Evolutionary conservation across 345 rosid species (phyloP).

Genomic region (Toxicodendron radicans): DNA sequence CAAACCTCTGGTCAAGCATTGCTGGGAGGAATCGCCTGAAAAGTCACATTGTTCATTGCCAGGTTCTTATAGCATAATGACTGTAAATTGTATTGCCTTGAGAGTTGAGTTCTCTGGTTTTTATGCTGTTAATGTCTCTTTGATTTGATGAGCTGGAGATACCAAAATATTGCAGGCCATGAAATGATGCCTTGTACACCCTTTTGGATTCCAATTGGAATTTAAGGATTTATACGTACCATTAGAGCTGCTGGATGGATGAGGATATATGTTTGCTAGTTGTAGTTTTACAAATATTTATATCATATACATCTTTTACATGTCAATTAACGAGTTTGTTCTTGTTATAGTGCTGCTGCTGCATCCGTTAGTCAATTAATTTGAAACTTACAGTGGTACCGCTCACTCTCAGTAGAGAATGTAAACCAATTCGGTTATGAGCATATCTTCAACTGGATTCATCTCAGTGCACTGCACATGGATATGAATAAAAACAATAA

Average conservation of each 20-base stretch:
- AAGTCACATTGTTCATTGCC: conserved; percentile 76
- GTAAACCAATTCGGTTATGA: not conserved
- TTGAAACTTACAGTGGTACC: not conserved
- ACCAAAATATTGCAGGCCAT: not conserved
- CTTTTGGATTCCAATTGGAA: conserved; percentile 1
- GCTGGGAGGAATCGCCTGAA: conserved; percentile 68
- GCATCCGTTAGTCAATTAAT: not conserved
- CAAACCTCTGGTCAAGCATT: conserved; percentile 65
- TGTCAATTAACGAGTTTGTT: conserved; percentile 16
- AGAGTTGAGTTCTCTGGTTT: conserved; percentile 9
- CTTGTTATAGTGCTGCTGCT: not conserved
- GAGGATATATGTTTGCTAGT: conserved; percentile 24
- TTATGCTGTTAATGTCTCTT: conserved; percentile 14
- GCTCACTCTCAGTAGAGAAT: not conserved
- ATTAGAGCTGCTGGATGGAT: not conserved
- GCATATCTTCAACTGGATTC: not conserved
- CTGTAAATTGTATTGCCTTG: not conserved
- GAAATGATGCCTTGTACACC: conserved; percentile 4
- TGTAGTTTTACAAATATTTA: conserved; percentile 14
- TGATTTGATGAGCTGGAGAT: not conserved
- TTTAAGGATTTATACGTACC: not conserved
- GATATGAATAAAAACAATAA: not conserved
- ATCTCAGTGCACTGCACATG: not conserved
- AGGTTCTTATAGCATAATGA: conserved; percentile 63
- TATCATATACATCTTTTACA: conserved; percentile 28